Conservation (phyloP, 805 yeast genomes). For the Zygoascus biomembranicola region DNA sequence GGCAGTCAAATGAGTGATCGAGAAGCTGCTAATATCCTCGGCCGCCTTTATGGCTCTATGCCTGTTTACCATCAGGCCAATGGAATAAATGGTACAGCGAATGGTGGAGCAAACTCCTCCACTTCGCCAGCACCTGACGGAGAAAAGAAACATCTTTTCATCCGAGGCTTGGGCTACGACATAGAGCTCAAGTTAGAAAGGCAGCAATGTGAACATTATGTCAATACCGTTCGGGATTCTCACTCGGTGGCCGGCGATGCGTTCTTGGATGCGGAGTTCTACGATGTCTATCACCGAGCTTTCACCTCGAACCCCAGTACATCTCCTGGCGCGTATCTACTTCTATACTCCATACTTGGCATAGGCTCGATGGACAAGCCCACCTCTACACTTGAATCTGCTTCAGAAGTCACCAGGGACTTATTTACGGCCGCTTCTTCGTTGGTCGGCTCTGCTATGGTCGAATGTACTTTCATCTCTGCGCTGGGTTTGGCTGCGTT, state of each 20-base stretch:
- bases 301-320: not conserved
- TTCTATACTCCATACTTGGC: constrained; percentile 1
- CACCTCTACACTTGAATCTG: not conserved
- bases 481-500: not conserved
- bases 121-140: not conserved
- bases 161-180: constrained; percentile 2
- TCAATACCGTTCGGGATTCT: not conserved
- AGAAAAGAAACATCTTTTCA: not conserved
- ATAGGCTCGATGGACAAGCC: not conserved
- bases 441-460: constrained; percentile 1
- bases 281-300: not conserved
- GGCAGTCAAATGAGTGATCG: constrained; percentile 1
- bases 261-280: not conserved
- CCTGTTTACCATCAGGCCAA: not conserved
- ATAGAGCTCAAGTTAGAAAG: not conserved
- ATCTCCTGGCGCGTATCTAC: not conserved
- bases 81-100: not conserved
- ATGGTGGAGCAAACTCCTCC: not conserved
- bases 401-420: not conserved
- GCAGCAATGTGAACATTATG: constrained; percentile 1
- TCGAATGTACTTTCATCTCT: constrained; percentile 1
- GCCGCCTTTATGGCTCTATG: constrained; percentile 1
- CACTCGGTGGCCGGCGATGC: not conserved
- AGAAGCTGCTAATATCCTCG: constrained; percentile 2
- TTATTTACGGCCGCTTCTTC: constrained; percentile 5